A percentile compares a stretch with the other conserved stretches of the same genome.
phyloP scores from a whole-genome alignment of 805 yeast species.

The Candida wancherniae region DNA sequence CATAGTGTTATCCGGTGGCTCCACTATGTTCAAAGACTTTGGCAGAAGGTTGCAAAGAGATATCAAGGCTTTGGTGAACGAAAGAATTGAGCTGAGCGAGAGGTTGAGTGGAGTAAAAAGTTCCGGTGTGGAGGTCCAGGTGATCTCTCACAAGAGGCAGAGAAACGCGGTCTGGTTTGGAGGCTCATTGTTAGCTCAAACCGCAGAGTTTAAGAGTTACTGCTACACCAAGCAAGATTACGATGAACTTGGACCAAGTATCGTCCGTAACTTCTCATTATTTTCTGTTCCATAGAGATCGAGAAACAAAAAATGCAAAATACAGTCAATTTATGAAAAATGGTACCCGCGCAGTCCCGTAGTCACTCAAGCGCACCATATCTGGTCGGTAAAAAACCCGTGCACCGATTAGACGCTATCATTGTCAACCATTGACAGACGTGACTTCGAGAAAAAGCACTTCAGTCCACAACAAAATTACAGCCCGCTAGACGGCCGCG shows the following conservation, averaged over 20 bases:
- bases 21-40: slow-evolving; percentile 97
- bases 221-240: slow-evolving; percentile 97
- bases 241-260: slow-evolving; percentile 96
- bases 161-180: slow-evolving; percentile 99
- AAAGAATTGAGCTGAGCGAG: slow-evolving; percentile 81
- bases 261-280: slow-evolving; percentile 93
- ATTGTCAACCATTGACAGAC: too few relatives aligned
- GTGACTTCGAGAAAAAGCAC: too few relatives aligned
- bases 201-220: slow-evolving; percentile 92
- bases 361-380: too few relatives aligned
- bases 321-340: too few relatives aligned
- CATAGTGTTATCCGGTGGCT: slow-evolving; percentile 95
- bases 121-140: slow-evolving; percentile 95
- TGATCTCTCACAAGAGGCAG: slow-evolving; percentile 94
- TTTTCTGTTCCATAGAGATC: slow-evolving; percentile 72
- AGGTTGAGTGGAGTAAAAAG: slow-evolving; percentile 67
- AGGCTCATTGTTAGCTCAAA: slow-evolving; percentile 93
- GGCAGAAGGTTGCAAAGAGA: slow-evolving; percentile 98
- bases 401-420: too few relatives aligned
- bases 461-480: too few relatives aligned
- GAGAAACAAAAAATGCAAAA: background rate
- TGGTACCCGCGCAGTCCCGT: too few relatives aligned
- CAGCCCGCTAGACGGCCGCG: too few relatives aligned
- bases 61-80: slow-evolving; percentile 78
- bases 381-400: too few relatives aligned